A percentile compares a stretch with the other conserved stretches of the same genome.
Conservation (phyloP, 163 green algal species). For the Scenedesmus sp. region DNA sequence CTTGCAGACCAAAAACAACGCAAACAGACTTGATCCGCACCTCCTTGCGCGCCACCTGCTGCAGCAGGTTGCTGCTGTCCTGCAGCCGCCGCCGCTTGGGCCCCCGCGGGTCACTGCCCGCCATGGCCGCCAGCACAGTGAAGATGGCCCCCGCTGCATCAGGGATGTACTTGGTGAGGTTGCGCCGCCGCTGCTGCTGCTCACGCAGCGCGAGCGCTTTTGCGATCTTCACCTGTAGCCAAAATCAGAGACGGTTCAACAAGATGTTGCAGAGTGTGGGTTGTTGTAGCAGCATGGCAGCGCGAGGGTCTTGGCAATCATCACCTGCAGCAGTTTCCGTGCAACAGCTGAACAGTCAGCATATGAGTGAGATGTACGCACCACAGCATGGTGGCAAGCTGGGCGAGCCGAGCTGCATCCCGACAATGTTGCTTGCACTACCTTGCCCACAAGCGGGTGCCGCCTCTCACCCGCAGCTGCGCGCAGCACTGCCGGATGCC, state of each 20-base stretch:
- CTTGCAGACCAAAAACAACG: too few species aligned
- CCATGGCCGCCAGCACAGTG: slow-evolving; percentile 75
- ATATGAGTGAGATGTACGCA: too few species aligned
- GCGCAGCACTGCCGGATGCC: too few species aligned
- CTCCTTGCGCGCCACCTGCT: slow-evolving; percentile 48
- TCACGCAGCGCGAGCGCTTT: slow-evolving; percentile 74
- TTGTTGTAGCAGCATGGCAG: slow-evolving; percentile 42
- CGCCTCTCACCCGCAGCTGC: slow-evolving; percentile 25
- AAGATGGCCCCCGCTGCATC: slow-evolving; percentile 85
- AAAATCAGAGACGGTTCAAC: too few species aligned
- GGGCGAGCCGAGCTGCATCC: too few species aligned
- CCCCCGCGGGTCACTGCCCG: slow-evolving; percentile 42
- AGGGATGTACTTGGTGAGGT: slow-evolving; percentile 93
- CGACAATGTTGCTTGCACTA: background rate
- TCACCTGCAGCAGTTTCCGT: slow-evolving; percentile 76
- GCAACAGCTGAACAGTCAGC: too few species aligned
- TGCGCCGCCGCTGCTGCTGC: slow-evolving; percentile 89
- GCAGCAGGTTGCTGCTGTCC: slow-evolving; percentile 44
- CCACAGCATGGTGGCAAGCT: too few species aligned
- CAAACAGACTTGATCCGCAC: slow-evolving; percentile 21
- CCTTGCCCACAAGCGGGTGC: slow-evolving; percentile 59
- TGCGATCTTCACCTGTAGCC: background rate
- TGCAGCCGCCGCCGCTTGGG: slow-evolving; percentile 74
- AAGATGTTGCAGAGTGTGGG: too few species aligned
- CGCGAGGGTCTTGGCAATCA: slow-evolving; percentile 86